Conservation (phyloP, 768 basidiomycete genomes). For the Trametes meyenii region DNA sequence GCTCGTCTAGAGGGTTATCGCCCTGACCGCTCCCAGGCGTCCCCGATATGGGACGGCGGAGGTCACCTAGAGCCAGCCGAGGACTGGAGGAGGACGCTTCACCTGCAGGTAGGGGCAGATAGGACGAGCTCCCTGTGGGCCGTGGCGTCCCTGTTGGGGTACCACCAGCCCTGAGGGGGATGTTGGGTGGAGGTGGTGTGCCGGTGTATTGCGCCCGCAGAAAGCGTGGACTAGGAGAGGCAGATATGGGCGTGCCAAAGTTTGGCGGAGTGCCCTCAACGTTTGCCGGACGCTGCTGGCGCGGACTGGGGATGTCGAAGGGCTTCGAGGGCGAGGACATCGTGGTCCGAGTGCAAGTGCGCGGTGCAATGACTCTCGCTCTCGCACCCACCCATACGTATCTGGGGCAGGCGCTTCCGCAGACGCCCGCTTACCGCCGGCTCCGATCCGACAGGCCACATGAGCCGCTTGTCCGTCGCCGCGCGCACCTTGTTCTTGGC, state of each 20-base stretch:
- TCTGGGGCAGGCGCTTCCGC: constrained; percentile 9
- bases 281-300: background rate
- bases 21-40: constrained; percentile 37
- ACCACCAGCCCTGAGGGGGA: constrained; percentile 51
- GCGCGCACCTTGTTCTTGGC: background rate
- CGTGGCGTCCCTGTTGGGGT: constrained; percentile 49
- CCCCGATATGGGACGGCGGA: constrained; percentile 36
- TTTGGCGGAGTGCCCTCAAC: constrained; percentile 19
- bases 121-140: constrained; percentile 23
- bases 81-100: constrained; percentile 23
- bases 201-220: constrained; percentile 69
- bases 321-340: constrained; percentile 29
- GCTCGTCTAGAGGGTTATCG: constrained; percentile 51
- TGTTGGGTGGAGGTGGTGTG: constrained; percentile 52
- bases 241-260: constrained; percentile 39
- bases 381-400: constrained; percentile 1
- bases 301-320: constrained; percentile 27
- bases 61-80: constrained; percentile 38
- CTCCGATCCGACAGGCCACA: background rate
- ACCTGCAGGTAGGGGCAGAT: constrained; percentile 19
- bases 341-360: constrained; percentile 19
- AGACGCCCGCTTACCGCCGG: constrained; percentile 1
- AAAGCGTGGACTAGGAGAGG: constrained; percentile 65
- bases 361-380: background rate
- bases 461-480: background rate